phyloP scores from a whole-genome alignment of 2,329 filamentous ascomycete species.

The Eutypella sp. region DNA sequence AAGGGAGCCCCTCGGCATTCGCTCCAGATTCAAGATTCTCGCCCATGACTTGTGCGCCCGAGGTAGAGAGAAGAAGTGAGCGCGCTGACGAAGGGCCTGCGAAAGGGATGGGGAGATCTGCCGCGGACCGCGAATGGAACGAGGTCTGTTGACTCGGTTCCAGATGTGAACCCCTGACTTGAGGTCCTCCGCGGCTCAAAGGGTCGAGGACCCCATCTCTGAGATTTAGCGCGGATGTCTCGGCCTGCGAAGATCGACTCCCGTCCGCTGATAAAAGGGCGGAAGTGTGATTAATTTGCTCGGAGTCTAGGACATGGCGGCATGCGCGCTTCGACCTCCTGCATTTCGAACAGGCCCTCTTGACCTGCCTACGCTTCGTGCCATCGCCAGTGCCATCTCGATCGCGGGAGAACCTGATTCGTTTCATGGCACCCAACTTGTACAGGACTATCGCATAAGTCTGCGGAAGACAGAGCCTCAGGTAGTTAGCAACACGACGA shows the following conservation, averaged over 20 bases:
- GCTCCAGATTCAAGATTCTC: constrained; percentile 1
- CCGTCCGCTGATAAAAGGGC: too few species aligned
- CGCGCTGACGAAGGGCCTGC: constrained; percentile 6
- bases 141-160: neutral
- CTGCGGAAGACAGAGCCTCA: too few species aligned
- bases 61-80: constrained; percentile 5
- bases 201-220: neutral
- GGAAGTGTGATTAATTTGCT: too few species aligned
- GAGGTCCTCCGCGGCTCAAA: neutral
- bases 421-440: constrained; percentile 4
- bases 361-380: constrained; percentile 7
- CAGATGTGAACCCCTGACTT: neutral
- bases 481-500: too few species aligned
- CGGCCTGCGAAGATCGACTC: too few species aligned
- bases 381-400: constrained; percentile 4
- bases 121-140: too few species aligned
- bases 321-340: constrained; percentile 8
- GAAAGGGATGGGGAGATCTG: constrained; percentile 1
- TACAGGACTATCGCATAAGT: neutral
- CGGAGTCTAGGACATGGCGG: constrained; percentile 1
- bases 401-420: constrained; percentile 7
- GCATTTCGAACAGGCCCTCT: constrained; percentile 6
- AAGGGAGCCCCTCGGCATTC: constrained; percentile 1
- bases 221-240: neutral
- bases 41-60: neutral